Conservation (phyloP, 306 rosid species). For the Cucurbita argyrosperma region DNA sequence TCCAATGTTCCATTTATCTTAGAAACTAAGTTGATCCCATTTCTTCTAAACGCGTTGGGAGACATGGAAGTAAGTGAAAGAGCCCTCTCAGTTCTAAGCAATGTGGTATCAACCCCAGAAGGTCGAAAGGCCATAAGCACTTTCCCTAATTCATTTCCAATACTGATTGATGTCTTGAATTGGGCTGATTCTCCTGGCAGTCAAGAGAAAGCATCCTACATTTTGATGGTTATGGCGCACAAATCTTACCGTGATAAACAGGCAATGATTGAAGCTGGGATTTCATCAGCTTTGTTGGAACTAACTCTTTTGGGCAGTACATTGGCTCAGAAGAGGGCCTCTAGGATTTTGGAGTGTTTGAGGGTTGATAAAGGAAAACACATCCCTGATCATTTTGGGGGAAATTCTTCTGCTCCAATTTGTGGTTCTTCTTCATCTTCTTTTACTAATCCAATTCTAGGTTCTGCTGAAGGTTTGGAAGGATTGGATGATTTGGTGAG, state of each 20-base stretch:
- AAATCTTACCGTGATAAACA: constrained; percentile 68
- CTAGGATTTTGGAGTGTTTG: constrained; percentile 70
- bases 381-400: constrained; percentile 35
- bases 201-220: constrained; percentile 83
- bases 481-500: constrained; percentile 59
- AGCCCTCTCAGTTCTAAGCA: constrained; percentile 53
- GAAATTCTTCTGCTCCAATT: constrained; percentile 69
- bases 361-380: constrained; percentile 74
- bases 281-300: constrained; percentile 68
- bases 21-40: constrained; percentile 54
- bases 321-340: constrained; percentile 93
- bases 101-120: constrained; percentile 54
- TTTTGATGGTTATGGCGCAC: constrained; percentile 93
- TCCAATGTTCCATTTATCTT: constrained; percentile 41
- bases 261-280: constrained; percentile 83
- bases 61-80: constrained; percentile 87
- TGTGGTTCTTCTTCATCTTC: constrained; percentile 42
- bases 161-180: constrained; percentile 55
- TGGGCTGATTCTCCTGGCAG: constrained; percentile 87
- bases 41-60: constrained; percentile 39
- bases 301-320: constrained; percentile 74
- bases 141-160: constrained; percentile 31
- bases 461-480: constrained; percentile 28
- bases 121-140: constrained; percentile 60
- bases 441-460: constrained; percentile 23